Percentiles rank a stretch among this genome's conserved stretches.
phyloP scores from a whole-genome alignment of 2,329 filamentous ascomycete species.

The Aspergillus chevalieri region DNA sequence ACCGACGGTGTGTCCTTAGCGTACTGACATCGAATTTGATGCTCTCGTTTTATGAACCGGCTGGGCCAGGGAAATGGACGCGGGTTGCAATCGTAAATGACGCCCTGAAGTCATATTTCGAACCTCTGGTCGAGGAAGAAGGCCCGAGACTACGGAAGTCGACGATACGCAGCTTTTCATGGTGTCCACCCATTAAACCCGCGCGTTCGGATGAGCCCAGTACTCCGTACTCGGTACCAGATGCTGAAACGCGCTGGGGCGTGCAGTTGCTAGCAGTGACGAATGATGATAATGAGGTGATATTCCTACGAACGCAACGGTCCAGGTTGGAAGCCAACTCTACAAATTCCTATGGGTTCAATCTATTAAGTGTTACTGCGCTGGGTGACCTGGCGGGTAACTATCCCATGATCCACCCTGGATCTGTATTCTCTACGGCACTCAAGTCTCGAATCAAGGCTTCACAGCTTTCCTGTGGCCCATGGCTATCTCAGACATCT shows the following conservation, averaged over 20 bases:
- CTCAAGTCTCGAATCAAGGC: conserved; percentile 20
- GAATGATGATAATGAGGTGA: conserved; percentile 36
- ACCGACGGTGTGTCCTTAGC: conserved; percentile 49
- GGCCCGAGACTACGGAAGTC: conserved; percentile 22
- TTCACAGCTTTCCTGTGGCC: conserved; percentile 26
- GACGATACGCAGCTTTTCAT: conserved; percentile 38
- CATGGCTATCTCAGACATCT: conserved; percentile 20
- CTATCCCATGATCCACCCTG: conserved; percentile 13
- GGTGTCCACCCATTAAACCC: conserved; percentile 29
- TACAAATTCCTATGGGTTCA: conserved; percentile 13
- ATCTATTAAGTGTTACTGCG: conserved; percentile 20
- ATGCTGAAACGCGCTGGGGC: conserved; percentile 28
- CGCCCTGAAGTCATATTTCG: conserved; percentile 38
- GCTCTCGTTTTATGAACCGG: conserved; percentile 51
- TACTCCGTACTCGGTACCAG: conserved; percentile 4
- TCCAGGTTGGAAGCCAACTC: conserved; percentile 2
- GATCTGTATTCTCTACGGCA: conserved; percentile 25
- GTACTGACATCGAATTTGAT: conserved; percentile 53
- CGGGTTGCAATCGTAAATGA: conserved; percentile 51
- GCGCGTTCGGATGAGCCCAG: conserved; percentile 4
- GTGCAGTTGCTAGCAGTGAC: conserved; percentile 29
- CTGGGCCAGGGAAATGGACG: conserved; percentile 46
- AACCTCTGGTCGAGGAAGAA: conserved; percentile 12
- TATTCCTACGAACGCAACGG: conserved; percentile 23
- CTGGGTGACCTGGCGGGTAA: conserved; percentile 9